These are phyloP conservation scores for Stagonosporopsis tanaceti DNA, from an alignment of 2,329 filamentous ascomycete genomes.

Conservation along the genomic window DNA sequence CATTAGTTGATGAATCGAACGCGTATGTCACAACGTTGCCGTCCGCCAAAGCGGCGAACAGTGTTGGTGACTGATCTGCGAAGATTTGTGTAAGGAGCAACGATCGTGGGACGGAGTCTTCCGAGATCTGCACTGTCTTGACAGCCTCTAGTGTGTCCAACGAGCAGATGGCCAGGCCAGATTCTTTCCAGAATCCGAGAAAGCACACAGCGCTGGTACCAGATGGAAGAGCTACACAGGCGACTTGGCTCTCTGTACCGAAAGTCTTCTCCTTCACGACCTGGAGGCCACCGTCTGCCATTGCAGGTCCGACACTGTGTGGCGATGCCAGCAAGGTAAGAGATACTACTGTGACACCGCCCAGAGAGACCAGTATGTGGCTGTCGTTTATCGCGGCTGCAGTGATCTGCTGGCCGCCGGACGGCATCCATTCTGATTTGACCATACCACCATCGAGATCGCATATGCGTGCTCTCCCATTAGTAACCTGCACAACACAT, in stretches of 20 bases:
- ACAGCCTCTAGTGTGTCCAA: conserved; percentile 71
- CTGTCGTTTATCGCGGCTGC: conserved; percentile 77
- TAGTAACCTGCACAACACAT: conserved; percentile 79
- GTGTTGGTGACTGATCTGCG: conserved; percentile 69
- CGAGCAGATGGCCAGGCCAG: conserved; percentile 77
- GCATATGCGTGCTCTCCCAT: conserved; percentile 67
- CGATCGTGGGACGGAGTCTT: conserved; percentile 83
- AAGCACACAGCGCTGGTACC: conserved; percentile 73
- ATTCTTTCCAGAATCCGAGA: conserved; percentile 87
- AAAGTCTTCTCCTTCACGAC: conserved; percentile 68
- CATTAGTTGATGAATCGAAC: conserved; percentile 67
- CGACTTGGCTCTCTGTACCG: conserved; percentile 75
- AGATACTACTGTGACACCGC: conserved; percentile 75
- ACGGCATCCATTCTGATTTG: conserved; percentile 67
- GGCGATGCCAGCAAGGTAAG: conserved; percentile 61
- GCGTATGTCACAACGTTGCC: conserved; percentile 88
- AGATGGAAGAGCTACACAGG: conserved; percentile 79
- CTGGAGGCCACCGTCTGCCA: conserved; percentile 60
- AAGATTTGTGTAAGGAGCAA: conserved; percentile 82
- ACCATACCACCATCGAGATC: conserved; percentile 64
- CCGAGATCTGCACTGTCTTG: conserved; percentile 62
- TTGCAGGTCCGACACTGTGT: conserved; percentile 10
- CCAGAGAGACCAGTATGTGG: conserved; percentile 75
- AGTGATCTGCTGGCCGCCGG: conserved; percentile 68
- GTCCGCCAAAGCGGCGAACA: conserved; percentile 91